phyloP scores from a whole-genome alignment of 2,329 filamentous ascomycete species.

The Penicillium hordei region DNA sequence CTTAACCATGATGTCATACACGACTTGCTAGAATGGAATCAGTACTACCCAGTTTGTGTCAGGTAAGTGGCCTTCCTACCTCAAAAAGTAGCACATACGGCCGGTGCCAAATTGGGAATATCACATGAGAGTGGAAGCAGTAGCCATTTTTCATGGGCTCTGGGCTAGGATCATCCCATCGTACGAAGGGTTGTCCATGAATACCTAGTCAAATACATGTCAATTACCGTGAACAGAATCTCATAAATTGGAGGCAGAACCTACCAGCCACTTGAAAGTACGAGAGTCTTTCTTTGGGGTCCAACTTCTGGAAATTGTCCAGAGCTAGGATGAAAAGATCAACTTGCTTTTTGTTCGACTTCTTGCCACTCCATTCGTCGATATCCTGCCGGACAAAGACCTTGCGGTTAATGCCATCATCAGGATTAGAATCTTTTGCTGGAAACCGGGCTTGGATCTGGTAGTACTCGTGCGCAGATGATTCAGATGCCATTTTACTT shows the following conservation, averaged over 20 bases:
- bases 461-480: background rate
- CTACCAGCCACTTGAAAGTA: constrained; percentile 15
- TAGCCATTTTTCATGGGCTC: constrained; percentile 56
- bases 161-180: constrained; percentile 15
- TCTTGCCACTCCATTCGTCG: constrained; percentile 17
- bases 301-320: constrained; percentile 12
- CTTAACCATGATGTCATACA: constrained; percentile 38
- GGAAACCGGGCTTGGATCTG: constrained; percentile 4
- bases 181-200: constrained; percentile 13
- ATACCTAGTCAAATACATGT: background rate
- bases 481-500: background rate
- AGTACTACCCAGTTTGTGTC: background rate
- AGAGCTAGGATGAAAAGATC: constrained; percentile 18
- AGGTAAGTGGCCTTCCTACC: constrained; percentile 26
- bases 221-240: background rate
- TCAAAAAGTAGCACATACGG: constrained; percentile 69
- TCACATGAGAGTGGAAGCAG: constrained; percentile 71
- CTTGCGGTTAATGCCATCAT: constrained; percentile 3
- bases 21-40: constrained; percentile 33
- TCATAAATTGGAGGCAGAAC: background rate
- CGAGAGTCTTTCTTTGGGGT: constrained; percentile 8
- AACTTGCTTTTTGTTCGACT: constrained; percentile 17
- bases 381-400: constrained; percentile 18
- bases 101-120: constrained; percentile 82
- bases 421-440: background rate